Evolutionary conservation across 1,139 yeast species (phyloP).

Genomic region (Candida sp.): DNA sequence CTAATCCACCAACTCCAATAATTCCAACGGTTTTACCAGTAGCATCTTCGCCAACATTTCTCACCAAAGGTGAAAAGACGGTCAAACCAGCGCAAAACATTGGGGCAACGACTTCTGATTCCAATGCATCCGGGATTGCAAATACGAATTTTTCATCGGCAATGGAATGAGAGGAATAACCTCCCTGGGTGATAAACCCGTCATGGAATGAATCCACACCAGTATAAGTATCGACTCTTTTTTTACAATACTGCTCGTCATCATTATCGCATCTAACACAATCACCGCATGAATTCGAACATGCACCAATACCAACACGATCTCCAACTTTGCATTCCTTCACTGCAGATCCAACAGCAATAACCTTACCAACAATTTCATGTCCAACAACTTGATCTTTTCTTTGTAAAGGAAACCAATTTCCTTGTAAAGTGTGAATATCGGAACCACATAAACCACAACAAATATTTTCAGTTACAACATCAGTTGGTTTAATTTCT

Average conservation of each 20-base stretch:
- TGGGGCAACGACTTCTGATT: conserved; percentile 52
- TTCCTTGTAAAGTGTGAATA: conserved; percentile 37
- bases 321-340: conserved; percentile 34
- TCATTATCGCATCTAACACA: conserved; percentile 39
- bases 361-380: conserved; percentile 45
- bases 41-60: conserved; percentile 22
- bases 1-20: conserved; percentile 42
- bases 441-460: conserved; percentile 45
- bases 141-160: conserved; percentile 52
- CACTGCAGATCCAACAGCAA: conserved; percentile 38
- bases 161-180: conserved; percentile 51
- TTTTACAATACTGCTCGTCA: conserved; percentile 47
- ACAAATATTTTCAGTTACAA: conserved; percentile 29
- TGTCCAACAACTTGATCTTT: conserved; percentile 34
- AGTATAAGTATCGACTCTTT: conserved; percentile 41
- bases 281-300: conserved; percentile 38
- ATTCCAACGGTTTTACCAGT: conserved; percentile 36
- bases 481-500: conserved; percentile 26
- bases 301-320: conserved; percentile 53
- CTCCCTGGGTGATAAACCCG: conserved; percentile 49
- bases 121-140: conserved; percentile 50
- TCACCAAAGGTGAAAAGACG: conserved; percentile 51
- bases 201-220: conserved; percentile 27
- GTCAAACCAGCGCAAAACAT: conserved; percentile 66
- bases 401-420: conserved; percentile 28